Evolutionary conservation across 768 basidiomycete species (phyloP).

Genomic region (Lactarius evosmus): DNA sequence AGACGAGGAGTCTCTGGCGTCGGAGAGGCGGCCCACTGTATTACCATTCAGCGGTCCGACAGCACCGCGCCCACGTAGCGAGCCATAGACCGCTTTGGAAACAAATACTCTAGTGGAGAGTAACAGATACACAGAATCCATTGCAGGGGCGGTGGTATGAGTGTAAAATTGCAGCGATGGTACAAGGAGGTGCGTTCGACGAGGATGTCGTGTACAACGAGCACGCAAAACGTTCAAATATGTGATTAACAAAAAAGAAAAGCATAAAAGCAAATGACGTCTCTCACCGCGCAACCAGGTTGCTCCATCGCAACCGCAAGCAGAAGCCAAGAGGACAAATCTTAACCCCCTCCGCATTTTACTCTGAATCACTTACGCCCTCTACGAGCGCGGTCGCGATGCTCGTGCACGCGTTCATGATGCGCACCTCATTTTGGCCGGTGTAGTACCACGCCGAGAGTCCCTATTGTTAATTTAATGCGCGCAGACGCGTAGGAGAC

Average conservation of each 20-base stretch:
- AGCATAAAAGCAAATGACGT: not conserved
- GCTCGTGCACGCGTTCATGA: constrained; percentile 43
- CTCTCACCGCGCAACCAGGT: not conserved
- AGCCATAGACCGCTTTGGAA: not conserved
- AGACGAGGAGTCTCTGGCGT: not conserved
- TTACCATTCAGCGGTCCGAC: too few relatives aligned
- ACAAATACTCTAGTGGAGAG: not conserved
- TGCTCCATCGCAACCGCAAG: too few relatives aligned
- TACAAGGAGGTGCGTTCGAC: too few relatives aligned
- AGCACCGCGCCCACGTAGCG: not conserved
- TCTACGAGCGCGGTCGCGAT: constrained; percentile 39
- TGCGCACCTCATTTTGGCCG: constrained; percentile 49
- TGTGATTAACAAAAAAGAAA: not conserved
- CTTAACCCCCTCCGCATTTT: not conserved
- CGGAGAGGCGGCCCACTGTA: not conserved
- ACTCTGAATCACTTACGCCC: not conserved
- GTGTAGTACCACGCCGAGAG: constrained; percentile 66
- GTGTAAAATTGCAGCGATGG: not conserved
- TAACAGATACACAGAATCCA: not conserved
- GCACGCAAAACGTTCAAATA: not conserved
- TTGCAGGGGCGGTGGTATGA: not conserved
- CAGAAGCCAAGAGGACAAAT: too few relatives aligned
- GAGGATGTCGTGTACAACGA: not conserved
- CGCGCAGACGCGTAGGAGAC: too few relatives aligned
- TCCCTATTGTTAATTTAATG: too few relatives aligned